Percentiles rank a stretch among this genome's conserved stretches.
Conservation (phyloP, 345 rosid species). For the Camelina neglecta region DNA sequence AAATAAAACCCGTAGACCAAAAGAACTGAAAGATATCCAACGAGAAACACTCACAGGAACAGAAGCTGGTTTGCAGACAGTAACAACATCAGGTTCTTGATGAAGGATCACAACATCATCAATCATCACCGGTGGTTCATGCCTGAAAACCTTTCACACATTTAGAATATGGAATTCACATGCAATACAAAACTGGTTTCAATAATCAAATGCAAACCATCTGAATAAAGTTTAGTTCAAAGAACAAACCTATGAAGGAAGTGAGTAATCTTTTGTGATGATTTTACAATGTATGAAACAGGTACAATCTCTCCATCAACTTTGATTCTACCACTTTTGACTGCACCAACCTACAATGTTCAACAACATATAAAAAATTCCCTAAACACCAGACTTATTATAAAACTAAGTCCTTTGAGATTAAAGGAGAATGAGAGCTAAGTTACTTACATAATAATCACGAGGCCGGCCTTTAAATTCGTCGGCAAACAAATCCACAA, state of each 20-base stretch:
- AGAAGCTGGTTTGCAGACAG: conserved; percentile 85
- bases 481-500: conserved; percentile 84
- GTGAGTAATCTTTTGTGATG: conserved; percentile 88
- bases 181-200: not conserved
- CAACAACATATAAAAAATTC: too few species aligned
- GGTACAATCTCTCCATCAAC: conserved; percentile 81
- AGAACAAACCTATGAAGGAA: conserved; percentile 74
- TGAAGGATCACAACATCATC: conserved; percentile 64
- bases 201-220: not conserved
- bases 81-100: conserved; percentile 73
- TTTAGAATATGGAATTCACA: conserved; percentile 17
- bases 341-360: conserved; percentile 67
- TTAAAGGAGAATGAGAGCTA: not conserved
- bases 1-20: conserved; percentile 7
- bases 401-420: conserved; percentile 1
- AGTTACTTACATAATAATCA: conserved; percentile 70
- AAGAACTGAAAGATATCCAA: not conserved
- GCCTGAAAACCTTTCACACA: conserved; percentile 64
- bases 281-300: conserved; percentile 72
- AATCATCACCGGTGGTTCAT: conserved; percentile 85
- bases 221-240: not conserved
- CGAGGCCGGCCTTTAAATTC: conserved; percentile 87
- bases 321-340: conserved; percentile 81
- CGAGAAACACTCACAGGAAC: conserved; percentile 68
- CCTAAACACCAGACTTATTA: not conserved